A percentile compares a stretch with the other conserved stretches of the same genome.
These are phyloP conservation scores for Yarrowia osloensis DNA, from an alignment of 805 yeast genomes.

Conservation along the genomic window DNA sequence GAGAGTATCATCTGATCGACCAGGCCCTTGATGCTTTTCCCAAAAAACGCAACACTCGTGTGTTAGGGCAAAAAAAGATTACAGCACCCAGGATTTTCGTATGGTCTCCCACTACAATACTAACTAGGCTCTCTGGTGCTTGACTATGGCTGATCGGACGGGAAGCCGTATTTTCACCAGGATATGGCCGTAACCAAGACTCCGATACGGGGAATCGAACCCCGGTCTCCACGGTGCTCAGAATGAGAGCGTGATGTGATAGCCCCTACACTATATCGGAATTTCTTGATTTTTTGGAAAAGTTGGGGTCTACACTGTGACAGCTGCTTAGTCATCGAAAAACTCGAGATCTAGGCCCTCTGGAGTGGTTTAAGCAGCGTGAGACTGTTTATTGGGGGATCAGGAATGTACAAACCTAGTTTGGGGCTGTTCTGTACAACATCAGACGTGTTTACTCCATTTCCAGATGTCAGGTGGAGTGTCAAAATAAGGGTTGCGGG, in stretches of 20 bases:
- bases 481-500: too few relatives aligned
- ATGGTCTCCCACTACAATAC: conserved; percentile 27
- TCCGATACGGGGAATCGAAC: conserved; percentile 31
- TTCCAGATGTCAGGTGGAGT: too few relatives aligned
- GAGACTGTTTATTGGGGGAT: too few relatives aligned
- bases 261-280: conserved; percentile 30
- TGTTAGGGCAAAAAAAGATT: background rate
- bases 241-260: conserved; percentile 29
- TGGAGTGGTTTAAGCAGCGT: too few relatives aligned
- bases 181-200: conserved; percentile 21
- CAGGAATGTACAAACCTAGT: too few relatives aligned
- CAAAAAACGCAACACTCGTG: too few relatives aligned
- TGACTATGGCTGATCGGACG: conserved; percentile 28
- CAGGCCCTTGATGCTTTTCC: too few relatives aligned
- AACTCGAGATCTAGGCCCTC: too few relatives aligned
- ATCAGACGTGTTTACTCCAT: too few relatives aligned
- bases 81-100: conserved; percentile 27
- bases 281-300: background rate
- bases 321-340: too few relatives aligned
- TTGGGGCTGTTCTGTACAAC: too few relatives aligned
- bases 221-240: conserved; percentile 31
- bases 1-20: too few relatives aligned
- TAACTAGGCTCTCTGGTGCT: conserved; percentile 27
- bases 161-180: conserved; percentile 27
- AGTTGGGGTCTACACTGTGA: background rate